Evolutionary conservation across 2,329 filamentous ascomycete species (phyloP), one percentile per base, ranked within the genome.

Genomic region (Neofusicoccum umdonicola): DNA sequence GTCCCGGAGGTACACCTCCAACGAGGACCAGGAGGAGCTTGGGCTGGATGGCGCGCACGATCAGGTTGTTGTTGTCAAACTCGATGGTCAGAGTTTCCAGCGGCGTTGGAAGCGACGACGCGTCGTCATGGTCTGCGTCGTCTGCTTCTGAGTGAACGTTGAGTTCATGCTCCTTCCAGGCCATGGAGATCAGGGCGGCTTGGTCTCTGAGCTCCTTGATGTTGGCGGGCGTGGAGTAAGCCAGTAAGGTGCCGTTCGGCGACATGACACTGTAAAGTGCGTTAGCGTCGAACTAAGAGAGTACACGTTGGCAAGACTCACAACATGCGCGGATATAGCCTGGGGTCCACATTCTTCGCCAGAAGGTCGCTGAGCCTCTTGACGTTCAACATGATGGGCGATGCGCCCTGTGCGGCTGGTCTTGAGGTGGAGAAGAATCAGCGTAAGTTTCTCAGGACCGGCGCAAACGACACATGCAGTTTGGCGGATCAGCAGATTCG

Each of bases 121-220:
- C 35, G n/a, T 62, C 47, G 9, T 69, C 62, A 4, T 62, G 19
- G 27, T 47, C 52, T 11, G 39, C 17, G 19, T 64, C 17, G 11
- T 57, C 41, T 19, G 44, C 17, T 17, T 57, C 51, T 34, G 39
- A 44, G 7, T 35, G 41, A 19, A 61, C n/a, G 41, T 66, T 45
- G 39, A 66, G 51, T 34, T 69, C 69, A 62, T 81, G 73, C 54
- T 83, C 81, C 71, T 82, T 82, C 82, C 81, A 83, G 9, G 77
- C 77, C 67, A 83, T 78, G 22, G 80, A 81, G 8, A 82, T 77
- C 54, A 82, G 71, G 6, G 82, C 80, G 22, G 80, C 81, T 68
- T 82, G 80, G 64, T 81, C 81, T 45, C 82, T 79, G 37, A 83
- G 74, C 66, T 81, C 78, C 66, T 79, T 79, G 69, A 81, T 80